phyloP scores from a whole-genome alignment of 352 stramenopile species.

The Globisporangium yorkense region DNA sequence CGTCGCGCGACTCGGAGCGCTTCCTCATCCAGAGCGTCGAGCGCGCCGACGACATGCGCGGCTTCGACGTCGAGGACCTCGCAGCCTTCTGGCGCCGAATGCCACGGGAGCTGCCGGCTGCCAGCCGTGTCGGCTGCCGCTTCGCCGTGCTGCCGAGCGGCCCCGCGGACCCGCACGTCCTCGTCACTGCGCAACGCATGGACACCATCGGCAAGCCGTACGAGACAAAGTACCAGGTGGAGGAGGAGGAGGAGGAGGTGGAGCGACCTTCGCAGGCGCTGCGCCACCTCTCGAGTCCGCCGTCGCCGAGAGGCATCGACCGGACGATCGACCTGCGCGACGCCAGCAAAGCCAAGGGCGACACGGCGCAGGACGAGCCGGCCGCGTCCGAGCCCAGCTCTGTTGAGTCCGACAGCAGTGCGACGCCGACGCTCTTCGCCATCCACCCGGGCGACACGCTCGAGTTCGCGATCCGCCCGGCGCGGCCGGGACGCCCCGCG shows the following conservation, averaged over 20 bases:
- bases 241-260: background rate
- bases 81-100: constrained; percentile 56
- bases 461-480: constrained; percentile 39
- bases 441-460: constrained; percentile 41
- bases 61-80: constrained; percentile 25
- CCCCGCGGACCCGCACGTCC: background rate
- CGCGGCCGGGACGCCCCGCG: constrained; percentile 12
- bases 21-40: constrained; percentile 62
- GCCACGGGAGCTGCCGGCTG: constrained; percentile 38
- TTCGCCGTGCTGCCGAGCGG: constrained; percentile 20
- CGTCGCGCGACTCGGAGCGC: constrained; percentile 31
- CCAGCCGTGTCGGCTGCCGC: constrained; percentile 63
- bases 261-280: background rate
- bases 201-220: constrained; percentile 6
- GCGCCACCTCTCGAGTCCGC: background rate
- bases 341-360: background rate
- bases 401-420: no score
- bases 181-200: background rate
- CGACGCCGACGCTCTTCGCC: constrained; percentile 17
- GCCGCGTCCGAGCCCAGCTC: constrained; percentile 1
- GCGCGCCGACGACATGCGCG: constrained; percentile 33
- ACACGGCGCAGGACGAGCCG: background rate
- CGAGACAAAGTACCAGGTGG: background rate
- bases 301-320: constrained; percentile 4
- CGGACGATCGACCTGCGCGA: constrained; percentile 9